These are phyloP conservation scores for Calonectria fujianensis DNA, from an alignment of 2,329 filamentous ascomycete species.

Conservation along the genomic window DNA sequence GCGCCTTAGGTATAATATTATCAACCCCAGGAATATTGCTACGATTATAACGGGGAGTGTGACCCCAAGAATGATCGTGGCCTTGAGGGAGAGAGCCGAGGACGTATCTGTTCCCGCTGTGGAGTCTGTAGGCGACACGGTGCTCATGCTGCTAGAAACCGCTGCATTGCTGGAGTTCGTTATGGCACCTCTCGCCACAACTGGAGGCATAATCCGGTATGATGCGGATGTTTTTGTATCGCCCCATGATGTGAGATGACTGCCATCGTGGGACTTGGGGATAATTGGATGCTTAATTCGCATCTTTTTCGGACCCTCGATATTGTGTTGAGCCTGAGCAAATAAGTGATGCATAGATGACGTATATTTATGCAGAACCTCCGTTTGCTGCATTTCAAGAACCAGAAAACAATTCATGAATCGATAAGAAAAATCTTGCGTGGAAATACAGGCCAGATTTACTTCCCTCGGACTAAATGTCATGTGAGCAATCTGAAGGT, in stretches of 20 bases:
- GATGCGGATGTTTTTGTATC: slow-evolving; percentile 1
- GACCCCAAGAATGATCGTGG: slow-evolving; percentile 20
- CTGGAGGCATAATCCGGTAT: slow-evolving; percentile 9
- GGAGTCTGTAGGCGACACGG: not conserved
- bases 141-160: not conserved
- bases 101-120: not conserved
- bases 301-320: not conserved
- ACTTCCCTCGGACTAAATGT: not conserved
- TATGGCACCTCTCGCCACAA: not conserved
- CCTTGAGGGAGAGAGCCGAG: slow-evolving; percentile 2
- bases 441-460: not conserved
- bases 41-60: slow-evolving; percentile 13
- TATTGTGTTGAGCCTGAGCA: not conserved
- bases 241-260: slow-evolving; percentile 14
- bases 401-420: too few relatives aligned
- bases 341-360: not conserved
- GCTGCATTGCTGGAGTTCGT: not conserved
- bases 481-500: not conserved
- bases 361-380: not conserved
- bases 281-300: not conserved
- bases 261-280: not conserved
- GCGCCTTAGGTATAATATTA: not conserved
- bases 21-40: not conserved
- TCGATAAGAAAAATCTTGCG: too few relatives aligned
- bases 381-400: not conserved